These are phyloP conservation scores for Vachellia collinsii DNA, from an alignment of 306 rosid species.

Conservation along the genomic window DNA sequence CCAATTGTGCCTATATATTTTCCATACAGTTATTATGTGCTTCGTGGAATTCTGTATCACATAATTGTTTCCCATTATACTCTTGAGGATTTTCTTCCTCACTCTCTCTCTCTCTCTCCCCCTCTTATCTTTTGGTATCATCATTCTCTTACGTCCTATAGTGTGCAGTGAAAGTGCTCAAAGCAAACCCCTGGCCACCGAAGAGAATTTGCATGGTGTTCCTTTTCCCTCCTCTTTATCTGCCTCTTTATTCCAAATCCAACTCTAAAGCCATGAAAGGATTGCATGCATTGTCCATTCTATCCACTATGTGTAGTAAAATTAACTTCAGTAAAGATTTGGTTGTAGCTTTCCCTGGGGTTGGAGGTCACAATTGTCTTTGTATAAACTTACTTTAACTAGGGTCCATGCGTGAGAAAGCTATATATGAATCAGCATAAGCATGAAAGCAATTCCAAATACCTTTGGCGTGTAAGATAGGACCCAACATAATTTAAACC, in stretches of 20 bases:
- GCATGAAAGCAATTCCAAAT: conserved; percentile 50
- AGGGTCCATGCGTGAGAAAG: conserved; percentile 7
- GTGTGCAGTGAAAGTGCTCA: conserved; percentile 63
- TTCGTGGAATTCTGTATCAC: too few species aligned
- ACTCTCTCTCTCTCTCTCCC: conserved; percentile 13
- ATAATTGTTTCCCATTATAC: too few species aligned
- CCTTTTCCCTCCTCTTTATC: conserved; percentile 41
- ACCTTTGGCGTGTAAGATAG: conserved; percentile 47
- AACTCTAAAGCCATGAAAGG: conserved; percentile 59
- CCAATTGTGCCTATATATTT: too few species aligned
- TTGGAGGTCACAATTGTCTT: conserved; percentile 40
- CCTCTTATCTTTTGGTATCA: conserved; percentile 43
- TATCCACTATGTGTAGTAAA: conserved; percentile 30
- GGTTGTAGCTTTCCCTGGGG: not conserved
- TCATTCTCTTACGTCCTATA: conserved; percentile 54
- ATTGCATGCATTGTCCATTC: conserved; percentile 35
- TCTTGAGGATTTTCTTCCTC: too few species aligned
- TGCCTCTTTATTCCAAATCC: conserved; percentile 81
- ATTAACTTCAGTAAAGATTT: not conserved
- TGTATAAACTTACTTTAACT: conserved; percentile 15
- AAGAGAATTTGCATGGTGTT: conserved; percentile 56
- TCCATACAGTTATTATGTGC: too few species aligned
- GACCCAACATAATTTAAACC: conserved; percentile 46
- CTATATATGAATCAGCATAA: conserved; percentile 31
- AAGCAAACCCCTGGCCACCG: conserved; percentile 56